These are phyloP conservation scores for Penicillium paradoxum DNA, from an alignment of 495 filamentous ascomycete genomes.

Conservation along the genomic window DNA sequence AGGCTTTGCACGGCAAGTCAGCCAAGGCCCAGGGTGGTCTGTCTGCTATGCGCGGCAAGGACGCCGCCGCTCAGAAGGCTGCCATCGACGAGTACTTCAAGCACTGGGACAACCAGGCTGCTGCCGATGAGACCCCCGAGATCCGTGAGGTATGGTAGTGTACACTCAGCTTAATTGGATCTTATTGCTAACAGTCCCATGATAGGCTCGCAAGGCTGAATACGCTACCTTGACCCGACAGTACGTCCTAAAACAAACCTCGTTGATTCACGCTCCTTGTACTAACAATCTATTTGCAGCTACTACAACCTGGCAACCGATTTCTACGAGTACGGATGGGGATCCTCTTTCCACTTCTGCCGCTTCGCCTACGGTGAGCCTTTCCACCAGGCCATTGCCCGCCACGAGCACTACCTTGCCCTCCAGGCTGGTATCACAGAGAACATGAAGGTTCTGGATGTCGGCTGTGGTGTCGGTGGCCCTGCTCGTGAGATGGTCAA, in stretches of 20 bases:
- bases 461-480: slow-evolving; percentile 95
- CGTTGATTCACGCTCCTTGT: background rate
- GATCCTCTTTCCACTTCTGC: slow-evolving; percentile 95
- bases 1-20: slow-evolving; percentile 85
- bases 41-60: slow-evolving; percentile 79
- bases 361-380: slow-evolving; percentile 84
- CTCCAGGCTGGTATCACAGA: slow-evolving; percentile 81
- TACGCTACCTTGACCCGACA: slow-evolving; percentile 95
- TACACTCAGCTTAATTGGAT: background rate
- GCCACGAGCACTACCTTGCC: slow-evolving; percentile 97
- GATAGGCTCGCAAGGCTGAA: slow-evolving; percentile 73
- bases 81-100: slow-evolving; percentile 99
- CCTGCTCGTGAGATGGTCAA: slow-evolving; percentile 97
- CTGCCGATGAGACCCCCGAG: slow-evolving; percentile 71
- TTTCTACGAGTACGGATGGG: slow-evolving; percentile 97
- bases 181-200: slow-evolving; percentile 3
- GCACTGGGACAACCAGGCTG: slow-evolving; percentile 95
- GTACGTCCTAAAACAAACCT: slow-evolving; percentile 45
- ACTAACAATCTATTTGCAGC: slow-evolving; percentile 39
- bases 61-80: slow-evolving; percentile 73
- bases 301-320: slow-evolving; percentile 99
- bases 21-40: slow-evolving; percentile 67
- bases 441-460: slow-evolving; percentile 88
- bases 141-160: slow-evolving; percentile 60
- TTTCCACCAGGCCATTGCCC: slow-evolving; percentile 90